Percentiles rank a stretch among this genome's conserved stretches.
Evolutionary conservation across 176 grass and related monocot genomes (phyloP).

Genomic region (sorghum (Sorghum bicolor)): DNA sequence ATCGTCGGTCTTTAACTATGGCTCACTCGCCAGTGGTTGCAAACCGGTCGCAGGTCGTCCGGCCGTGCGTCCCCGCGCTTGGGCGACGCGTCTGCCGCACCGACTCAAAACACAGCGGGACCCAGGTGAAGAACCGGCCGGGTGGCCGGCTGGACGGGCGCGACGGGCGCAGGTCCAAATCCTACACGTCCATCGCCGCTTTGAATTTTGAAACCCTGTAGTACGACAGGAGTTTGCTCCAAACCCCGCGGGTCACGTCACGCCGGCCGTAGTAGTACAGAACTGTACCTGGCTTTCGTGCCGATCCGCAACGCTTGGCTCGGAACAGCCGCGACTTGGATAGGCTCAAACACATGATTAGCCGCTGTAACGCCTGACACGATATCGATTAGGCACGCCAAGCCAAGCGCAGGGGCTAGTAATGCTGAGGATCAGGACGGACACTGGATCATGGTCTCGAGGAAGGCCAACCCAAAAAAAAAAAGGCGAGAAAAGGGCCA

Average conservation of each 20-base stretch:
- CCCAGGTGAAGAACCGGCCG: neutral
- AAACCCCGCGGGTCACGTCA: neutral
- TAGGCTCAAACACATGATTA: neutral
- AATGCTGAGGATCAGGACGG: neutral
- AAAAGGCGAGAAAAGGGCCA: neutral
- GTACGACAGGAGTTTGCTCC: no score
- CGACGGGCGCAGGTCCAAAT: neutral
- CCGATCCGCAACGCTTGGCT: constrained; percentile 20
- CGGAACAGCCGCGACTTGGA: neutral
- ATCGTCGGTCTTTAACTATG: neutral
- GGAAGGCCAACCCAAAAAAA: neutral
- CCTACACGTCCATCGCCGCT: neutral
- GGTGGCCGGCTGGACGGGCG: neutral
- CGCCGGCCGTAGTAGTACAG: neutral
- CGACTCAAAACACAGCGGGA: neutral
- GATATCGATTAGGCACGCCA: neutral
- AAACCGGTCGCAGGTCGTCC: neutral
- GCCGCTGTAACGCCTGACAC: neutral
- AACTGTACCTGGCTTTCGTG: neutral
- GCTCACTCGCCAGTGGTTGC: neutral
- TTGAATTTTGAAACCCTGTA: no score
- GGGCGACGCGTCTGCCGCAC: neutral
- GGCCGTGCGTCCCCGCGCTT: neutral
- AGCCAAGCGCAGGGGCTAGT: neutral
- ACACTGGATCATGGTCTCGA: neutral